Evolutionary conservation across 2,329 filamentous ascomycete genomes (phyloP), one percentile per base, ranked within the genome.

Genomic region (Xylariaceae sp.): DNA sequence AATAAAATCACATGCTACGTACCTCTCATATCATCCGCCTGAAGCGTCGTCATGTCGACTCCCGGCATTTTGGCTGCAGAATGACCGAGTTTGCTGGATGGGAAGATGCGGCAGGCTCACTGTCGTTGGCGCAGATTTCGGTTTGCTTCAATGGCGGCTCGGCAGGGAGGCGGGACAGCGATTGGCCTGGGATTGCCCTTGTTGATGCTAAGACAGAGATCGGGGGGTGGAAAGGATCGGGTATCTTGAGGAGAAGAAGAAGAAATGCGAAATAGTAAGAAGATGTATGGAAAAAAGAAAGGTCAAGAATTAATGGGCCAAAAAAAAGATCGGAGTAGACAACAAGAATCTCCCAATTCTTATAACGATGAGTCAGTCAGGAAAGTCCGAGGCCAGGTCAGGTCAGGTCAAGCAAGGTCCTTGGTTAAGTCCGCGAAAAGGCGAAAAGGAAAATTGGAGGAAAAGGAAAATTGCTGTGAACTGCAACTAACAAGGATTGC

Each of bases 1-100:
- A 8, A 44, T 15, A 23, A n/a, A 5, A 9, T 42, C 13, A 15
- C n/a, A 34, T 39, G 48, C 59, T 53, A 72, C 73, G 23, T 70
- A 75, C 74, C 70, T 74, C 74, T 72, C 62, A 72, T 74, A 58
- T 75, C 73, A 62, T 75, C 74, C 35, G 73, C 73, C 66, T 67
- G 66, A 53, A 71, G 67, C 53, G 70, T 68, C 55, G 60, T 65
- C 64, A 72, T 70, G 62, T 73, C 70, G 63, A 73, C 65, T 61
- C 71, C 72, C 58, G 73, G 70, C 72, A 74, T 74, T 17, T 45
- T 71, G 63, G 49, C 52, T 70, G 58, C 50, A 53, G 56, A 50
- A 53, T 47, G 42, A n/a, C 42, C 53, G 49, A 37, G 53, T 47
- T 54, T 52, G 42, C 44, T 7, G 11, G 37, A 42, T 9, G 37